Evolutionary conservation across 2,329 filamentous ascomycete species (phyloP), one percentile per base, ranked within the genome.

Genomic region (Graphilbum sp.): DNA sequence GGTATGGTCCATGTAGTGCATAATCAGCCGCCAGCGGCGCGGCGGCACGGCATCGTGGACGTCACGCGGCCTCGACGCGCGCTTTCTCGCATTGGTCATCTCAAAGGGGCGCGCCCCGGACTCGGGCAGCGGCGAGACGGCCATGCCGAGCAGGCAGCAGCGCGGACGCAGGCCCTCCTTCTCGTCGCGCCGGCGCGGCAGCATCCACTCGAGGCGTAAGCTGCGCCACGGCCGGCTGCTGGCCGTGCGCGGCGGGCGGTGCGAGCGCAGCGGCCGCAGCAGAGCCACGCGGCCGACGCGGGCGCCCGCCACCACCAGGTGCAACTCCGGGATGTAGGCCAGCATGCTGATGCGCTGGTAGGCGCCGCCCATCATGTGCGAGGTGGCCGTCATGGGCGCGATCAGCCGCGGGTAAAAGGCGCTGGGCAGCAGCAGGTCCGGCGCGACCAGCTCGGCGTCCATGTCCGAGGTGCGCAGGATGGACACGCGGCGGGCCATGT

Each of bases 1-100:
- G 2, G 70, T 69, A 48, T 82, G 74, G 54, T 85, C 74, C 41
- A 67, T 66, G 52, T 79, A 87, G 52, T 82, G 75, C 54, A 87
- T 56, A 52, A 88, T 68, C 41, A 88, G 46, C 41, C 79, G 61
- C 65, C 77, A 86, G 41, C 70, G 63, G 45, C 62, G 61, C 42
- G 60, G 54, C 24, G 50, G 43, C 8, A 48, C 43, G 38, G 48
- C 44, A 23, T 46, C 43, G n/a, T 40, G 43, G 25, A 49, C 37
- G 20, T 46, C 48, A 40, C 46, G 41, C 24, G 43, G 38, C 33
- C 43, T 41, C 31, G n/a, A n/a, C n/a, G n/a, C n/a, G n/a, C 18
- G 30, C 6, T 23, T 21, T 37, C 19, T 39, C 16, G 15, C n/a
- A 8, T 19, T 32, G n/a, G 2, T 11, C 15, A 58, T 41, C n/a